phyloP scores from a whole-genome alignment of 179 eudicot species.

The Spergularia azorica region DNA sequence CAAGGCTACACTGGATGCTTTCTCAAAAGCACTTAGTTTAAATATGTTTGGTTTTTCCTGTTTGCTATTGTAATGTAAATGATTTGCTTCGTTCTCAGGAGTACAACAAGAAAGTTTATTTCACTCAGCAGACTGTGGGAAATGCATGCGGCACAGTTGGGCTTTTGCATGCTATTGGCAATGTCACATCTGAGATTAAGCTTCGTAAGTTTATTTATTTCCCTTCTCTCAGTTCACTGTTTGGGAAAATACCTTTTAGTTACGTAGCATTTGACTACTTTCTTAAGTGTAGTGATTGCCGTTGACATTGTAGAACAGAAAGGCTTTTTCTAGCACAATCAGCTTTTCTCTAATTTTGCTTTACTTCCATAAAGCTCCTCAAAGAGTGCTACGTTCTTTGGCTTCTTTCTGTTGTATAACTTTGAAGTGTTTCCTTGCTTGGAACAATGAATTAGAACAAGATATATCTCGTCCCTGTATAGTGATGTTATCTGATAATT shows the following conservation, averaged over 20 bases:
- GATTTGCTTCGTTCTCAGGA: constrained; percentile 46
- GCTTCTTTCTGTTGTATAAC: too few species aligned
- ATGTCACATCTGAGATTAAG: constrained; percentile 78
- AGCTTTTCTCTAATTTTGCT: neutral
- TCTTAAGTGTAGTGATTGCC: neutral
- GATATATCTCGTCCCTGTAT: too few species aligned
- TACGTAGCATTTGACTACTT: neutral
- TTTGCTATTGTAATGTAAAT: neutral
- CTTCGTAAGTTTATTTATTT: constrained; percentile 53
- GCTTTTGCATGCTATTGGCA: constrained; percentile 94
- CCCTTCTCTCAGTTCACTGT: neutral
- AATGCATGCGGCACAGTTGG: constrained; percentile 99
- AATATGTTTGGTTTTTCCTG: neutral
- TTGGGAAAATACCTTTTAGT: neutral
- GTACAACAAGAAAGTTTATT: constrained; percentile 59
- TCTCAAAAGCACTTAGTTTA: neutral
- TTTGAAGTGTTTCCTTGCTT: too few species aligned
- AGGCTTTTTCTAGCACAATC: neutral
- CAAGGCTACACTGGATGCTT: neutral
- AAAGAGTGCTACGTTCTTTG: too few species aligned
- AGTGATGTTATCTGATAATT: too few species aligned
- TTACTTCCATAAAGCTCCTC: neutral
- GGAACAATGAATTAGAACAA: too few species aligned
- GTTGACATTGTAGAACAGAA: neutral
- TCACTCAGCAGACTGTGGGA: constrained; percentile 96